Evolutionary conservation across 257 asterid genomes (phyloP), one percentile per base, ranked within the genome.

Genomic region (Ajuga chamaepitys): DNA sequence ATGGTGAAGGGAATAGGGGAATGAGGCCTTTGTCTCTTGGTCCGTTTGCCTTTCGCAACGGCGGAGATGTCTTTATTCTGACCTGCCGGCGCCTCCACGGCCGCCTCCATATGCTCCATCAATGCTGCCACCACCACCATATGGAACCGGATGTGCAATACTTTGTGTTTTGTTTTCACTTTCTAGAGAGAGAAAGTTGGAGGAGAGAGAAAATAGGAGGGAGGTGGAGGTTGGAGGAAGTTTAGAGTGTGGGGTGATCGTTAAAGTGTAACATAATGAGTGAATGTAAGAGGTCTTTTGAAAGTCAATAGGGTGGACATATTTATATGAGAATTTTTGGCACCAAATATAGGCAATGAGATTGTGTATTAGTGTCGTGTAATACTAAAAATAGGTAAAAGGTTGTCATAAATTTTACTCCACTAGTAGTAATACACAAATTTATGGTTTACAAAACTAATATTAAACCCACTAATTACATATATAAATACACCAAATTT

Each of bases 31-130:
- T 64, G 77, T 56, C 90, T 17, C 67, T 81, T 84, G 65, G 87
- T 81, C 53, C 90, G 83, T 42, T 74, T 77, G 70, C 89, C 85
- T 40, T 81, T 84, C 56, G 82, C 79, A 3, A 80, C 42, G 72
- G 70, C 68, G 26, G 76, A 64, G 22, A 57, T 66, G 66, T 81
- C 79, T 7, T 46, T 56, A 26, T 45, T 42, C 7, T 0, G 75
- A 20, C 17, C 41, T 17, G 78, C 64, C 22, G 70, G 57, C 13
- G 59, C 66, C 45, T 57, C 70, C 46, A 67, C 70, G 66, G 35
- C 30, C 30, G 75, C 69, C 58, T 68, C 76, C 66, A 58, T 68
- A 14, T 66, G 80, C 74, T 77, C 85, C 88, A 82, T 82, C 66
- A 18, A 65, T 76, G 37, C 70, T 77, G 58, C 78, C 75, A 67